Percentiles rank a stretch among this genome's conserved stretches.
Evolutionary conservation across 2,329 filamentous ascomycete genomes (phyloP).

Genomic region (Stachybotrys chlorohalonatus): DNA sequence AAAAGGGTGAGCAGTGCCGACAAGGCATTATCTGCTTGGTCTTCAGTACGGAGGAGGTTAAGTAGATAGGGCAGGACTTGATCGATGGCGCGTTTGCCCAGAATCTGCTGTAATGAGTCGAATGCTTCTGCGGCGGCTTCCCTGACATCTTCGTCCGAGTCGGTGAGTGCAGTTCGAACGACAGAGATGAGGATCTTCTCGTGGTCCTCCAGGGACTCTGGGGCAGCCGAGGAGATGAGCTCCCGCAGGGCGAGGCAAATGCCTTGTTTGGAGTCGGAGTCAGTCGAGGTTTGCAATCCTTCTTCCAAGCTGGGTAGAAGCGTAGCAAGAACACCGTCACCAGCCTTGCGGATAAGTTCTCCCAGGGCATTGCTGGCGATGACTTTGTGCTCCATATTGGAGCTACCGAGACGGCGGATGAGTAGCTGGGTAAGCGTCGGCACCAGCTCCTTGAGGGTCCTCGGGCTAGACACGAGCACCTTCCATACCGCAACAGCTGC

Average conservation of each 20-base stretch:
- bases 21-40: constrained; percentile 83
- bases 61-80: constrained; percentile 91
- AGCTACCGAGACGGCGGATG: constrained; percentile 85
- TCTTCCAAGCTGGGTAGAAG: constrained; percentile 88
- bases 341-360: constrained; percentile 93
- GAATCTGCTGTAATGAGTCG: constrained; percentile 83
- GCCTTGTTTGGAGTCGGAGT: constrained; percentile 89
- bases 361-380: constrained; percentile 96
- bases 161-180: constrained; percentile 84
- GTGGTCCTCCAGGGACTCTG: constrained; percentile 84
- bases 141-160: constrained; percentile 80
- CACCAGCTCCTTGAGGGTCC: constrained; percentile 88
- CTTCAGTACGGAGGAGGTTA: constrained; percentile 76
- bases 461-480: constrained; percentile 83
- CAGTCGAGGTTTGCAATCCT: constrained; percentile 77
- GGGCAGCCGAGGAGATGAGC: constrained; percentile 79
- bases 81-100: constrained; percentile 91
- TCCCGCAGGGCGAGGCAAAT: constrained; percentile 95
- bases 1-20: constrained; percentile 88
- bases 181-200: constrained; percentile 94
- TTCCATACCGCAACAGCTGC: constrained; percentile 96
- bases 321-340: constrained; percentile 82
- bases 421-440: constrained; percentile 92
- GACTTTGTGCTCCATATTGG: constrained; percentile 97
- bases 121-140: constrained; percentile 97